These are phyloP conservation scores for Aspergillus avenaceus DNA, from an alignment of 495 filamentous ascomycete species.

Conservation along the genomic window DNA sequence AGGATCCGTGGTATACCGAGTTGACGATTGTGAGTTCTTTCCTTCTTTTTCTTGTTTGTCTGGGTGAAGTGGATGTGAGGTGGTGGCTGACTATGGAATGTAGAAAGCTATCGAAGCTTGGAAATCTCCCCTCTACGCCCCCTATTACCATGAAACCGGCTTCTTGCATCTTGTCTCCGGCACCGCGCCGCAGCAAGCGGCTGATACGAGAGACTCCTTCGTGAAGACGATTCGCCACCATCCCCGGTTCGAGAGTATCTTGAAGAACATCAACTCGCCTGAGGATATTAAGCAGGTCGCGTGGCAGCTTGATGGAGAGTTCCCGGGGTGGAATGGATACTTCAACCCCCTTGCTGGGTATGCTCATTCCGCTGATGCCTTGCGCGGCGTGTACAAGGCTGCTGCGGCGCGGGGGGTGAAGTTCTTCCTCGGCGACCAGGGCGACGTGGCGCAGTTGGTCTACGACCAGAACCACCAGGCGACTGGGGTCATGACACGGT, in stretches of 20 bases:
- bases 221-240: conserved; percentile 36
- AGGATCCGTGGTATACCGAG: conserved; percentile 51
- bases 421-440: conserved; percentile 32
- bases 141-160: conserved; percentile 52
- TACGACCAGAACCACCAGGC: conserved; percentile 20
- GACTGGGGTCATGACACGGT: conserved; percentile 32
- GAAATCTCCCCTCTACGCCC: conserved; percentile 48
- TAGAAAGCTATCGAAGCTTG: conserved; percentile 48
- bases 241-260: conserved; percentile 28
- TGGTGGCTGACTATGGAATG: neutral
- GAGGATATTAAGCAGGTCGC: conserved; percentile 34
- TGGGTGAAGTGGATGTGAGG: too few species aligned
- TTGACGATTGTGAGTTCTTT: conserved; percentile 35
- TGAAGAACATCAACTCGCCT: conserved; percentile 27
- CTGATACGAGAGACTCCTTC: conserved; percentile 41
- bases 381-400: conserved; percentile 24
- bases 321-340: conserved; percentile 53
- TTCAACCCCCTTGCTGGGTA: conserved; percentile 52
- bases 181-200: conserved; percentile 42
- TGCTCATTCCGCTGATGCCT: conserved; percentile 45
- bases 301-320: conserved; percentile 42
- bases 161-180: conserved; percentile 48
- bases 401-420: conserved; percentile 28
- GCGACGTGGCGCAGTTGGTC: conserved; percentile 18
- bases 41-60: conserved; percentile 3